Evolutionary conservation across 2,329 filamentous ascomycete genomes (phyloP).

Genomic region (Fusarium bulbicola): DNA sequence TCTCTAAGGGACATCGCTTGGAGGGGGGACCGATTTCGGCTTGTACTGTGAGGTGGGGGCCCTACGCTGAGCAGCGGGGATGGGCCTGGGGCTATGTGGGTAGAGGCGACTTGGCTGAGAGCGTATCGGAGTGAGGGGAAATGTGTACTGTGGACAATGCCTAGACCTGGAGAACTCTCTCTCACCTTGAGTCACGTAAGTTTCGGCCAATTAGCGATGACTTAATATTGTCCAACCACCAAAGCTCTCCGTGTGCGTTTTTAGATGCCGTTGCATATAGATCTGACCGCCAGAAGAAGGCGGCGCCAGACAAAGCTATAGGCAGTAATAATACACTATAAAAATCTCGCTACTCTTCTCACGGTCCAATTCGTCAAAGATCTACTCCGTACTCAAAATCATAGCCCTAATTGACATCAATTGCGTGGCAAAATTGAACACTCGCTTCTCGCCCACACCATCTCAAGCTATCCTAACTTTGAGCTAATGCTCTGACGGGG

Average conservation of each 20-base stretch:
- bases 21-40: conserved; percentile 41
- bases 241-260: conserved; percentile 14
- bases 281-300: conserved; percentile 1
- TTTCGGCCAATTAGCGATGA: conserved; percentile 22
- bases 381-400: background rate
- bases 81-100: conserved; percentile 23
- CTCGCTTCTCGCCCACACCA: conserved; percentile 6
- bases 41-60: conserved; percentile 33
- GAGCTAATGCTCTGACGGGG: conserved; percentile 27
- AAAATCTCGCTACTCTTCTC: background rate
- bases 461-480: conserved; percentile 13
- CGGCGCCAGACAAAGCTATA: background rate
- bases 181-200: conserved; percentile 25
- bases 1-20: conserved; percentile 11
- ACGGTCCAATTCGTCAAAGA: background rate
- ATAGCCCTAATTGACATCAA: background rate
- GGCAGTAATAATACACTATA: background rate
- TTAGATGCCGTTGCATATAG: conserved; percentile 2
- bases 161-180: conserved; percentile 15
- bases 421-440: conserved; percentile 12
- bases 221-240: conserved; percentile 12
- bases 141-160: conserved; percentile 4
- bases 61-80: conserved; percentile 30
- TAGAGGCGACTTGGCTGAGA: conserved; percentile 10
- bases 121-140: background rate